Base-by-base conservation (phyloP, 2,329 filamentous ascomycete species). In the Tolypocladium endophyticum region DNA sequence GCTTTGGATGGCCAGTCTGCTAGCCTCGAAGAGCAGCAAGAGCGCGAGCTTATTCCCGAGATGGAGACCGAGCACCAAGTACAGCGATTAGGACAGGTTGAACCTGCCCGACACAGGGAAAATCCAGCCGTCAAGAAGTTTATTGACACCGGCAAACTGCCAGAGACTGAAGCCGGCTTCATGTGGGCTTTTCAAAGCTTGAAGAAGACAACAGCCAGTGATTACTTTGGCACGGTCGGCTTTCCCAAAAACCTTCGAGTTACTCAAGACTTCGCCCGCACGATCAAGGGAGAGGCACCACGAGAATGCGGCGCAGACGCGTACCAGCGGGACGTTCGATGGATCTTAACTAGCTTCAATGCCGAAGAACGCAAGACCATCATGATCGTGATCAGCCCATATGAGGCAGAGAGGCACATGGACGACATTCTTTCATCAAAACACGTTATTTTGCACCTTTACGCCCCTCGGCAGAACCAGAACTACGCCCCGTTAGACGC, bases 31-130 rank as follows among this genome's bases (percentile, higher is more conserved):
- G 41, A 56, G 43, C 33, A 59, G 35, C 53, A 56, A 20, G 58
- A 59, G 35, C 53, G 43, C 2, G 35, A 59, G 35, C 35, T 56
- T 11, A 38, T 25, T 7, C 54, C 54, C 14, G 43, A 59, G 25
- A 8, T 58, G 64, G 87, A 90, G 61, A 85, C 89, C 63, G 87
- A 90, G 66, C 77, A 86, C 0, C 87, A 90, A 62, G 72, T 90
- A 0, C 76, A 82, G 39, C 83, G 89, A 65, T 73, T 78, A 0
- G 72, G 87, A 55, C 25, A 64, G 81, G 1, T 73, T 87, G 63
- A 74, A 73, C 2, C 80, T 82, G 0, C 61, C 58, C 14, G 8
- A 0, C 59, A 58, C 12, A 16, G 45, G 14, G 1, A 1, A 39
- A 63, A 0, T 74, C 84, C 0, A 67, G 63, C 0, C 1, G 9